Base-by-base conservation (phyloP, 1,284 basidiomycete genomes). In the Pseudozyma tsukubaensis region DNA sequence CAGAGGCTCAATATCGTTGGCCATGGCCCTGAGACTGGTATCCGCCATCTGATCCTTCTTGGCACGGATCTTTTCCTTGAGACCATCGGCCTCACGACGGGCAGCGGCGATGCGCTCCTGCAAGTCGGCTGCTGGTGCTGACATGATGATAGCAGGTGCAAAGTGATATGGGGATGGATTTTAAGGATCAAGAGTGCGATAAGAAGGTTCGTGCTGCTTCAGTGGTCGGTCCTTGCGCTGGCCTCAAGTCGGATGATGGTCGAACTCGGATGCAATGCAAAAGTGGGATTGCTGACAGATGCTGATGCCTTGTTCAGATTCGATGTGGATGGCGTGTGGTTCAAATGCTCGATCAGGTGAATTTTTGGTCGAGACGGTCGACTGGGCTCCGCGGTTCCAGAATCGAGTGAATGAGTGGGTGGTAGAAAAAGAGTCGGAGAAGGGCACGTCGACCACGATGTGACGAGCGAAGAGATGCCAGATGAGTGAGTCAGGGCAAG, bases 1-100 rank as follows among this genome's bases (percentile, higher is more conserved):
- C 52, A 99, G 88, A 13, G 94, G 91, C 72, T 97, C 94, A 39
- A 97, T 92, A 85, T 98, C 96, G 59, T 92, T 92, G 42, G 96
- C 94, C 94, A 97, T 97, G 19, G 94, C 94, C 57, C 94, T 92
- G 82, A 99, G 87, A 82, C 92, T 96, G 14, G 95, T 97, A 86
- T 99, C 96, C 29, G 93, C 94, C 59, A 94, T 93, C 73, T 94
- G 94, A 86, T 97, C 95, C 85, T 91, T 92, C 86, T 93, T 94
- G 44, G 93, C 91, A 76, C 94, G 89, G 85, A 98, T 97, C 90
- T 94, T 95, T 88, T 97, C 95, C 87, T 97, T 98, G 87, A 98
- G 87, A 83, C 90, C 92, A 86, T 99, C 96, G 42, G 94, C 94
- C 86, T 98, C 95, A 84, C 95, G 90, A 83, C 96, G 91, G 63